Percentiles rank a stretch among this genome's conserved stretches.
Conservation (phyloP, 805 yeast genomes). For the Candida alai region DNA sequence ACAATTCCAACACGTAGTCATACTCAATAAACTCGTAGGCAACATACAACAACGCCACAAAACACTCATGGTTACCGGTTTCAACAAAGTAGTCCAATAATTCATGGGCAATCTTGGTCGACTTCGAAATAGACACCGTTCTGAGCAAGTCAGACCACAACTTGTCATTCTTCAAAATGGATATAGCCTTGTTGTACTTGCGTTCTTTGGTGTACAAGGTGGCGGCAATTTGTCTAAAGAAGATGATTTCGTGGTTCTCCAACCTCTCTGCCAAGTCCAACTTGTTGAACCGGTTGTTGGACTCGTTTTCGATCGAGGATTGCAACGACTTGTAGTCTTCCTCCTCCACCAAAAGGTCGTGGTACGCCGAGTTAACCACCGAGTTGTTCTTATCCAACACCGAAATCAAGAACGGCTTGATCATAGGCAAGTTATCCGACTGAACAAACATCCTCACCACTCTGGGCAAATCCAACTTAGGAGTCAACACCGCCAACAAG, state of each 20-base stretch:
- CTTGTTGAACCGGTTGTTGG: constrained; percentile 88
- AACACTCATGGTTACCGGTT: constrained; percentile 93
- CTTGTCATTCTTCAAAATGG: constrained; percentile 85
- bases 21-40: constrained; percentile 76
- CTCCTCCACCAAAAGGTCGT: constrained; percentile 92
- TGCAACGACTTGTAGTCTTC: constrained; percentile 90
- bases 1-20: constrained; percentile 82
- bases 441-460: constrained; percentile 92
- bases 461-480: constrained; percentile 90
- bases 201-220: constrained; percentile 89
- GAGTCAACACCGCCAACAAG: constrained; percentile 74
- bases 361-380: constrained; percentile 92
- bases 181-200: constrained; percentile 86
- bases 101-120: constrained; percentile 82
- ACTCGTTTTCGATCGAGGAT: constrained; percentile 70
- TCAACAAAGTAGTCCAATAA: constrained; percentile 88
- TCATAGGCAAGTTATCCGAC: constrained; percentile 93
- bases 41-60: constrained; percentile 81
- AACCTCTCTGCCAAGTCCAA: constrained; percentile 88
- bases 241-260: constrained; percentile 85
- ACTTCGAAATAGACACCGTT: constrained; percentile 82
- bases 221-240: constrained; percentile 96
- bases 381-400: constrained; percentile 88
- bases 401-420: constrained; percentile 90
- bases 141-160: constrained; percentile 93